phyloP scores from a whole-genome alignment of 2,329 filamentous ascomycete species.

The Cordyceps farinosa region DNA sequence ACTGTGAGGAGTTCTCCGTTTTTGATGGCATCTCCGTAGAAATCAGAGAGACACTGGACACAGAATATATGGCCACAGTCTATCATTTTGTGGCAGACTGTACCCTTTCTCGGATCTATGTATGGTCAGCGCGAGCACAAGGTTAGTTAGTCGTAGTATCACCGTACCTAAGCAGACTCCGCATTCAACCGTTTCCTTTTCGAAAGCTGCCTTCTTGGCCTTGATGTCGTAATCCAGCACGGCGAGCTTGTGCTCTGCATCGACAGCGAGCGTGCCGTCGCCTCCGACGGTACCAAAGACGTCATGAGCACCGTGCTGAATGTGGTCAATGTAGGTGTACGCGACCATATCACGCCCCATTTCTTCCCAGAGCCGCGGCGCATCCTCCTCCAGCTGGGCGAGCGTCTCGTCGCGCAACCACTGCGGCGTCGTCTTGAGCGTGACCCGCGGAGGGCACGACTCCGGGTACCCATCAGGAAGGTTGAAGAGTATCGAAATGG shows the following conservation, averaged over 20 bases:
- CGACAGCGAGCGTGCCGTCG: slow-evolving; percentile 48
- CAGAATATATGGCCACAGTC: slow-evolving; percentile 93
- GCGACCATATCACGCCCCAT: slow-evolving; percentile 56
- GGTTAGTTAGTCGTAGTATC: background rate
- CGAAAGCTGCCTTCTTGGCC: slow-evolving; percentile 70
- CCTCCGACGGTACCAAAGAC: slow-evolving; percentile 55
- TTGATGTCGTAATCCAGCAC: slow-evolving; percentile 76
- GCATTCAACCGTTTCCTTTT: slow-evolving; percentile 81
- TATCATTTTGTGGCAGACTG: slow-evolving; percentile 73
- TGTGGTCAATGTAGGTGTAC: slow-evolving; percentile 61
- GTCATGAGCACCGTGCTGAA: slow-evolving; percentile 56
- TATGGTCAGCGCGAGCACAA: background rate
- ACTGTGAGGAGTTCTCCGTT: slow-evolving; percentile 79
- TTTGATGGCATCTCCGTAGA: slow-evolving; percentile 82
- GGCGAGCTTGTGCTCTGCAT: slow-evolving; percentile 60
- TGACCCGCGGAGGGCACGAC: slow-evolving; percentile 46
- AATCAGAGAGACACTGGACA: slow-evolving; percentile 78
- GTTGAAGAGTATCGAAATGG: slow-evolving; percentile 50
- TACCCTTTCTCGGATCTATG: slow-evolving; percentile 82
- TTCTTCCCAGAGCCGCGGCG: slow-evolving; percentile 57
- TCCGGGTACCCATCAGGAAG: slow-evolving; percentile 59
- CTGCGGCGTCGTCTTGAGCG: slow-evolving; percentile 50
- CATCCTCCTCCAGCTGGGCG: slow-evolving; percentile 48
- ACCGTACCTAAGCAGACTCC: slow-evolving; percentile 71
- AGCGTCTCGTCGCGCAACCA: slow-evolving; percentile 54